These are phyloP conservation scores for Mycena galericulata DNA, from an alignment of 768 basidiomycete species.

Conservation along the genomic window DNA sequence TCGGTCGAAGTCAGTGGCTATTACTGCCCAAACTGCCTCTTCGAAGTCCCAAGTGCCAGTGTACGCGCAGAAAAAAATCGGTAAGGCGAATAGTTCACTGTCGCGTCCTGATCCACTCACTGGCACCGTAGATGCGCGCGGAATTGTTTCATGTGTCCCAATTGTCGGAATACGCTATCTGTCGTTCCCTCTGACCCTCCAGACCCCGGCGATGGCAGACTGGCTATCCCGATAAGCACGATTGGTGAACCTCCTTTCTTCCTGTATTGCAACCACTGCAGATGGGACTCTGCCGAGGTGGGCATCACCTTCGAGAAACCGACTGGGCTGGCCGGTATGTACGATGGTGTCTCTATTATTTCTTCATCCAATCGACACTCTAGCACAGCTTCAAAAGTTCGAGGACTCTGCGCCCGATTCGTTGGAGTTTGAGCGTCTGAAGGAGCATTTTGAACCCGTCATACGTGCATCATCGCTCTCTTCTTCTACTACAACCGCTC, in stretches of 20 bases:
- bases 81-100: constrained; percentile 49
- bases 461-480: constrained; percentile 83
- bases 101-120: neutral
- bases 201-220: constrained; percentile 68
- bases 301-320: constrained; percentile 97
- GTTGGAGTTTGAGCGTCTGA: constrained; percentile 92
- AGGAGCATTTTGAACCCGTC: constrained; percentile 97
- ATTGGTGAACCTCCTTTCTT: constrained; percentile 92
- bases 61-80: constrained; percentile 98
- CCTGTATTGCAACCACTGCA: constrained; percentile 90
- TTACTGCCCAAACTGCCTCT: constrained; percentile 98
- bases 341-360: neutral
- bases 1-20: constrained; percentile 95
- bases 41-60: constrained; percentile 97
- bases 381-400: constrained; percentile 91
- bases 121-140: constrained; percentile 84
- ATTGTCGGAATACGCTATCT: constrained; percentile 89
- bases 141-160: constrained; percentile 97
- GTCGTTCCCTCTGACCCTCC: constrained; percentile 92
- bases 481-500: constrained; percentile 64
- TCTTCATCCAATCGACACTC: constrained; percentile 16
- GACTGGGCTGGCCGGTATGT: constrained; percentile 90
- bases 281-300: constrained; percentile 94
- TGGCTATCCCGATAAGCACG: constrained; percentile 64
- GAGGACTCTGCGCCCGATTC: constrained; percentile 89